These are phyloP conservation scores for Heliamphora exappendiculata DNA, from an alignment of 148 eudicot species.

Conservation along the genomic window DNA sequence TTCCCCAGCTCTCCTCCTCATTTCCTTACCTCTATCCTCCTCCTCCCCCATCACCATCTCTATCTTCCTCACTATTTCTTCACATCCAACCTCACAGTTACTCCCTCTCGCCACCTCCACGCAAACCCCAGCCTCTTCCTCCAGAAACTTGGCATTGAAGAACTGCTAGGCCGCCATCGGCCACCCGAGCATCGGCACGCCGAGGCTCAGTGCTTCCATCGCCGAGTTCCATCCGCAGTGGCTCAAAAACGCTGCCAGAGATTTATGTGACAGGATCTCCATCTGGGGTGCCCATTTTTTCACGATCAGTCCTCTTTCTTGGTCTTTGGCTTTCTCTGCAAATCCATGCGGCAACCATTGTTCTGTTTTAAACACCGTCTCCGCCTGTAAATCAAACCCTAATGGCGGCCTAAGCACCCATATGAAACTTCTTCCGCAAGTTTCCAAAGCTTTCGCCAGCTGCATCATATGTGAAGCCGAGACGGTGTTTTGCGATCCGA, in stretches of 20 bases:
- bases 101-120: constrained; percentile 56
- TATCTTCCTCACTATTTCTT: constrained; percentile 34
- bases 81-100: constrained; percentile 20
- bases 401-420: constrained; percentile 67
- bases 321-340: constrained; percentile 6
- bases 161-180: constrained; percentile 63
- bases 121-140: constrained; percentile 39
- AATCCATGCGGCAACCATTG: constrained; percentile 50
- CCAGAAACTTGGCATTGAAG: constrained; percentile 44
- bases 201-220: constrained; percentile 39
- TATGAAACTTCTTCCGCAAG: constrained; percentile 28
- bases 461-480: constrained; percentile 47
- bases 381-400: constrained; percentile 26
- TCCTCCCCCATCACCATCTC: constrained; percentile 43
- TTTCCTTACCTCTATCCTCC: constrained; percentile 20
- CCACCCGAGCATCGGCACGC: constrained; percentile 55
- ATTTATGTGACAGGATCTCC: constrained; percentile 45
- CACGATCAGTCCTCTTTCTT: constrained; percentile 31
- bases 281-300: constrained; percentile 53
- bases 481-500: constrained; percentile 49
- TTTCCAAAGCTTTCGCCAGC: constrained; percentile 42
- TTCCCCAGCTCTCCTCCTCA: constrained; percentile 29
- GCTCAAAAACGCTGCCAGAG: constrained; percentile 40
- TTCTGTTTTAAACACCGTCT: constrained; percentile 24
- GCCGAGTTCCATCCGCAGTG: constrained; percentile 71